Base-by-base conservation (phyloP, 495 filamentous ascomycete species). In the Bryoglossum gracile region DNA sequence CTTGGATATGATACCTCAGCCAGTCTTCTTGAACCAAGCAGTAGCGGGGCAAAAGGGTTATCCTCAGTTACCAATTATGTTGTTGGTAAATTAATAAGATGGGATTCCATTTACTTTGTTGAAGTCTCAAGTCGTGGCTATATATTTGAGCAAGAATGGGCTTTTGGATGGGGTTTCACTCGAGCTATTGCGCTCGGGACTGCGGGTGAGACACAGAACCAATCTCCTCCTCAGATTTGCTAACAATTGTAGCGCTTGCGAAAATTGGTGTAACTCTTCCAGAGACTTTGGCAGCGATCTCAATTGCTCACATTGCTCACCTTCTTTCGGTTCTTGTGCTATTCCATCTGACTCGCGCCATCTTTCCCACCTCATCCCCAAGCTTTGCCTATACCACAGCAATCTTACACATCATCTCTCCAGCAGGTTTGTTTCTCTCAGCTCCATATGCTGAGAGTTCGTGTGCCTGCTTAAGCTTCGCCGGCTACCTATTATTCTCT, bases 71-170 rank as follows among this genome's bases (percentile, higher is more conserved):
- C 84, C 14, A 61, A 80, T 24, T 51, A 25, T 49, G 21, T 56
- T 9, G 40, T 48, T 45, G 67, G 63, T 48, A 81, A 80, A 43
- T 72, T 95, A 32, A 80, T 81, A 0, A 76, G 91, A 65, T 98
- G 92, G 92, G 92, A 98, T 60, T 82, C 86, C 28, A 81, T 98
- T 44, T 97, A 95, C 62, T 97, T 86, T 57, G 68, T 82, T 26
- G 76, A 81, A 46, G 64, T 70, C 36, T 81, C 88, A 0, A 68
- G 74, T 46, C 69, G 81, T 25, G 89, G 88, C 18, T 89, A 96
- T 52, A 42, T 82, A 8, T 90, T 83, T 66, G 92, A 98, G 66
- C 94, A 98, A 67, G 89, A 96, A 67, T 97, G 90, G 89, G 92
- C 94, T 1, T 98, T 95, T 68, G 83, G 88, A 58, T 56, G 62